phyloP scores from a whole-genome alignment of 1,284 basidiomycete genomes.

The Fomes fomentarius region DNA sequence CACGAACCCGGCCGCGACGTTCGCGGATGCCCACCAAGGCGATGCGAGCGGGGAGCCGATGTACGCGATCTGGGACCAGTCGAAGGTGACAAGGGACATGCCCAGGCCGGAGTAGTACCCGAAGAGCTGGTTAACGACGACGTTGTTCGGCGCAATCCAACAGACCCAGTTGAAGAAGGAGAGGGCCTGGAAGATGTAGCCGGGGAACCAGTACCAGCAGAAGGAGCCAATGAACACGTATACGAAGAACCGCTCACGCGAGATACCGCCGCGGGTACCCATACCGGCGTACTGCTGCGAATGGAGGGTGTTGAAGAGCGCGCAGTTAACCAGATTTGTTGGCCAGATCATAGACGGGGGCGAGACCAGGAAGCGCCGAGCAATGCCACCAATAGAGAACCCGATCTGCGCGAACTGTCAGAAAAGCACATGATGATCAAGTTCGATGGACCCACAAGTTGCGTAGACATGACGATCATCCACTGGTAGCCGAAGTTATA shows the following conservation, averaged over 20 bases:
- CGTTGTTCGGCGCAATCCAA: conserved; percentile 61
- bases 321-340: conserved; percentile 67
- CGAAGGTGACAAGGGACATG: conserved; percentile 58
- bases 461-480: conserved; percentile 81
- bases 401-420: conserved; percentile 83
- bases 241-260: conserved; percentile 35
- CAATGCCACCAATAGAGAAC: conserved; percentile 72
- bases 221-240: conserved; percentile 32
- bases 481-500: conserved; percentile 74
- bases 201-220: conserved; percentile 45
- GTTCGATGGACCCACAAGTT: conserved; percentile 50
- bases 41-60: conserved; percentile 36
- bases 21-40: conserved; percentile 37
- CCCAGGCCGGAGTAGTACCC: conserved; percentile 79
- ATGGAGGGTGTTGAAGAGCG: conserved; percentile 82
- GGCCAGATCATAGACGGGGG: conserved; percentile 83
- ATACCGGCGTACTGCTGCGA: conserved; percentile 64
- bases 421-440: conserved; percentile 39
- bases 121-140: conserved; percentile 83
- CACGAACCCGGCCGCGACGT: conserved; percentile 36
- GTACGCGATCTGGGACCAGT: conserved; percentile 42
- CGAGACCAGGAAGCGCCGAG: conserved; percentile 60
- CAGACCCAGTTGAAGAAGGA: conserved; percentile 59
- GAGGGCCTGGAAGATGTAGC: conserved; percentile 47
- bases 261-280: conserved; percentile 65